Base-by-base conservation (phyloP, 768 basidiomycete genomes). In the Termitomyces sp. region DNA sequence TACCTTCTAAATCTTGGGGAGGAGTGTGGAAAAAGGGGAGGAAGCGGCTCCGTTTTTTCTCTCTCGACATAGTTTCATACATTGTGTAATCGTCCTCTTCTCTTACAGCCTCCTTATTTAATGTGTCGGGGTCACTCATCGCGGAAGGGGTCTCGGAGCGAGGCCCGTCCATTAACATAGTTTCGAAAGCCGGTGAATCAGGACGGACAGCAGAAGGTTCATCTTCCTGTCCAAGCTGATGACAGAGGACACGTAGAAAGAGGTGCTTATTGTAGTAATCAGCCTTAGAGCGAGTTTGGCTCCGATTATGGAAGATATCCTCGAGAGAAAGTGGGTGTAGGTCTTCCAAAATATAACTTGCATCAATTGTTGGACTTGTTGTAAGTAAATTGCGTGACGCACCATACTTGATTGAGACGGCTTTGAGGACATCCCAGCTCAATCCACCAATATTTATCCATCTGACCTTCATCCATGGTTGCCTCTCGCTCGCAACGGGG, bases 401-500 rank as follows among this genome's bases (percentile, higher is more conserved):
- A 86, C 87, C 77, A 63, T 86, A 88, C 68, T 80, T 81, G 56
- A 88, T 68, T 20, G 85, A 83, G 32, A 89, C 68, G 0, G 82
- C 81, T 63, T 84, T 86, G 63, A 90, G 78, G 37, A 90, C 85
- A 63, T 88, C 87, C 86, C 87, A 90, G 61, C 81, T 79, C 59
- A 81, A 64, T 5, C 88, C 88, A 24, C 80, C 83, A 60, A 89
- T 77, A 61, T 87, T 86, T 53, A 89, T 88, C 87, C 87, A 90
- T 52, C 88, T 72, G 18, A 87, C 88, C 65, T 81, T 86, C 27
- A 80, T 81, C 85, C 85, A 87, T 4, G 79, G 69, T 59, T 84
- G 81, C 55, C 76, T 74, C 56, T 71, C 68, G 57, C 79, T 76
- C 6, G 79, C 79, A 7, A 59, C 67, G 14, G 67, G 65, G 58